Conservation (phyloP, 192 early-diverging fungal species). For the Cladochytrium replicatum region DNA sequence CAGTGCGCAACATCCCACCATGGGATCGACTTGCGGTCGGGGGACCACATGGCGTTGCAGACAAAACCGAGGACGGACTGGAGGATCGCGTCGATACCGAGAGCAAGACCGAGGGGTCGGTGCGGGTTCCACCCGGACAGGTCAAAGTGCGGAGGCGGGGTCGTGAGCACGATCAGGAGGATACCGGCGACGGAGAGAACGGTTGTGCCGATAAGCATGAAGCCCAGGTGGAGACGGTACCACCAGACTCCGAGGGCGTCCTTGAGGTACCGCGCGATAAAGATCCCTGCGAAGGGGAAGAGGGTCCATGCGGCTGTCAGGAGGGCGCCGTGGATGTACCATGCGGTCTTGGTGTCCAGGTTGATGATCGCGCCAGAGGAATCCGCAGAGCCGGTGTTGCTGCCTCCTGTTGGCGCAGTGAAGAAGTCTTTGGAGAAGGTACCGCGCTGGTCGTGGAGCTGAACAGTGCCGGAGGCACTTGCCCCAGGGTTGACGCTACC, state of each 20-base stretch:
- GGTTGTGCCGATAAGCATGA: constrained; percentile 15
- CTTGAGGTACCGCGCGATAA: constrained; percentile 31
- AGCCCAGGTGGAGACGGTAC: constrained; percentile 22
- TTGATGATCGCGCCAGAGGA: too few species aligned
- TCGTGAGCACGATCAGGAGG: constrained; percentile 15
- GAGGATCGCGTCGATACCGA: constrained; percentile 1
- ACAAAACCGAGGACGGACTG: constrained; percentile 23
- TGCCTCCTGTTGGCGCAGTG: too few species aligned
- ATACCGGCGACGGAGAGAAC: constrained; percentile 10
- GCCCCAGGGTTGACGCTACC: too few species aligned
- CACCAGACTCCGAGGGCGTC: constrained; percentile 21
- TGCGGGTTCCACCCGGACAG: constrained; percentile 1
- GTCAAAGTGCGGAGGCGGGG: neutral
- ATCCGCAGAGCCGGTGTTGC: too few species aligned
- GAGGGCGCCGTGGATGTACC: constrained; percentile 17
- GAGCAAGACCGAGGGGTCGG: constrained; percentile 1
- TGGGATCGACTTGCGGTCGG: constrained; percentile 12
- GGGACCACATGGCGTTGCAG: constrained; percentile 8
- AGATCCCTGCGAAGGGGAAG: constrained; percentile 16
- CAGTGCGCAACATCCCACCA: constrained; percentile 25
- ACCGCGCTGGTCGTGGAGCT: too few species aligned
- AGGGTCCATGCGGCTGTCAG: constrained; percentile 26
- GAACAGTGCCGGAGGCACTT: too few species aligned
- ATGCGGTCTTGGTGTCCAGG: too few species aligned
- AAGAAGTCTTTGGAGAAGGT: too few species aligned